phyloP scores from a whole-genome alignment of 768 basidiomycete genomes.

The Russula virescens region DNA sequence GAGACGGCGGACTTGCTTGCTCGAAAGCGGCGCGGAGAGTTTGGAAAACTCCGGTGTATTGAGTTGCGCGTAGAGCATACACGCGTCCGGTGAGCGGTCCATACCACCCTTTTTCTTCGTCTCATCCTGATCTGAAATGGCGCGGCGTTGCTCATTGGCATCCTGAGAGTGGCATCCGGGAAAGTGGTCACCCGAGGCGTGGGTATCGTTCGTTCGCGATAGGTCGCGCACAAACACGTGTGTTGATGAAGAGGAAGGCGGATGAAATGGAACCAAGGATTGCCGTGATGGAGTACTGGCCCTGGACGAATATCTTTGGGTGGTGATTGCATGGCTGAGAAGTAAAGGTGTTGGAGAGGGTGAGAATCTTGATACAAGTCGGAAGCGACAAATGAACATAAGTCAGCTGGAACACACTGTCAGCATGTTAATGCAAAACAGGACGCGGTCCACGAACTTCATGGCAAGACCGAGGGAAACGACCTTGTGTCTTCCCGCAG shows the following conservation, averaged over 20 bases:
- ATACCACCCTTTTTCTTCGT: slow-evolving; percentile 1
- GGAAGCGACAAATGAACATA: slow-evolving; percentile 70
- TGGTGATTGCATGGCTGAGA: slow-evolving; percentile 13
- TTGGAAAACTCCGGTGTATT: background rate
- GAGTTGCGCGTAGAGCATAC: background rate
- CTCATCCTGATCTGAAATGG: background rate
- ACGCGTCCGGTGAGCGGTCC: background rate
- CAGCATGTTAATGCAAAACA: slow-evolving; percentile 6
- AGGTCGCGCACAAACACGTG: background rate
- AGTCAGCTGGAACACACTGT: slow-evolving; percentile 46
- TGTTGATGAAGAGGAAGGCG: background rate
- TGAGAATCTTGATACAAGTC: slow-evolving; percentile 44
- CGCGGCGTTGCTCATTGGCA: background rate
- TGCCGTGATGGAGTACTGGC: slow-evolving; percentile 5
- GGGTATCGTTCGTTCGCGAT: background rate
- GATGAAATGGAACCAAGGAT: slow-evolving; percentile 2
- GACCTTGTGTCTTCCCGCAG: slow-evolving; percentile 10
- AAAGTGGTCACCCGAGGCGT: background rate
- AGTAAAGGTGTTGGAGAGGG: slow-evolving; percentile 26
- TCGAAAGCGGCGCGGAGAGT: slow-evolving; percentile 20
- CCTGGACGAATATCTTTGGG: slow-evolving; percentile 7
- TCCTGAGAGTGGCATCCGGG: background rate
- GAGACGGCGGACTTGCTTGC: slow-evolving; percentile 28
- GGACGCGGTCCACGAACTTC: slow-evolving; percentile 38
- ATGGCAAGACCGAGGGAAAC: slow-evolving; percentile 37